Base-by-base conservation (phyloP, 225 moss, liverwort and hornwort species). In the Polytrichum formosum region DNA sequence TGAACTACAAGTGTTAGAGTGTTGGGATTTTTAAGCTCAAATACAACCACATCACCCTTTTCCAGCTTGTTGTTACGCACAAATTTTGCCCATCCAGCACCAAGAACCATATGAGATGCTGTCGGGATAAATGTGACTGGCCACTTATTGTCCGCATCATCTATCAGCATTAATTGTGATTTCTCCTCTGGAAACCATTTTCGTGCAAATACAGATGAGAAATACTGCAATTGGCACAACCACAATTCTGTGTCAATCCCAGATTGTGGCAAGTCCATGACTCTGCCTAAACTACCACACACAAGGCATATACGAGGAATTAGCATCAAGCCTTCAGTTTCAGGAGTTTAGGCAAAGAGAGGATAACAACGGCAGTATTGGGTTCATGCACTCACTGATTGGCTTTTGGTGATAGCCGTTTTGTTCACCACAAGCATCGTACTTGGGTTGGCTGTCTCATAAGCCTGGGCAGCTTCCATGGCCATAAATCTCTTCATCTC, bases 161-260 rank as follows among this genome's bases (percentile, higher is more conserved):
- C 81, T 69, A 84, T 75, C 68, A 84, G 67, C 27, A 80, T 70
- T 53, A 84, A 69, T 66, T 80, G 80, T 21, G 84, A 72, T 70
- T 74, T 81, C 70, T 84, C 80, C 75, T 84, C 81, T 23, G 84
- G 84, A 67, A 84, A 84, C 84, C 84, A 84, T 70, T 84, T 84
- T 73, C 81, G 80, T 72, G 84, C 84, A 70, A 84, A 84, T 9
- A 78, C 77, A 70, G 80, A 80, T 54, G 84, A 81, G 55, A 84
- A 84, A 60, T 84, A 84, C 84, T 84, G 78, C 84, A 78, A 66
- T 74, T 74, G 54, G 53, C 70, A 74, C 29, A 64, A 33, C 59
- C 75, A 23, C 71, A 64, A 74, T 55, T 70, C 60, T 46, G 46
- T 46, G 46, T 46, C 46, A 46, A 16, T 16, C 7, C 46, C 16